These are phyloP conservation scores for Brassica nigra DNA, from an alignment of 345 rosid species.

Conservation along the genomic window DNA sequence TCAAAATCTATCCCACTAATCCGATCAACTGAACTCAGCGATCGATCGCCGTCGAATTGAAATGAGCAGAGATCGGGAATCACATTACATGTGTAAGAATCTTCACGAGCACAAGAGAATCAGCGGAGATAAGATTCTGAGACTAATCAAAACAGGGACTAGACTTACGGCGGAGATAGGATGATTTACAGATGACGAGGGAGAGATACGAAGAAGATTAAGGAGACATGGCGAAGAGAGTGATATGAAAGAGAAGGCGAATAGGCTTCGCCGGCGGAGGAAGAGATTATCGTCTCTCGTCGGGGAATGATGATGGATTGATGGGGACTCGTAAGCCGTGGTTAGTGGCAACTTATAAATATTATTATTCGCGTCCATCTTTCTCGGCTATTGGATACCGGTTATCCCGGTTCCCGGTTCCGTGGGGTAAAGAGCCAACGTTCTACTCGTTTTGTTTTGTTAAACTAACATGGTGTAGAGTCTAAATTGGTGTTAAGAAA, in stretches of 20 bases:
- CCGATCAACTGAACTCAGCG: constrained; percentile 30
- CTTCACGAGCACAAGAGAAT: not conserved
- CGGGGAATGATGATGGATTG: constrained; percentile 21
- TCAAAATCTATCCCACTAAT: constrained; percentile 14
- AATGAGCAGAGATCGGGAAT: constrained; percentile 4
- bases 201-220: not conserved
- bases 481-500: not conserved
- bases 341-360: constrained; percentile 46
- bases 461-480: not conserved
- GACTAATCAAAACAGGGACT: not conserved
- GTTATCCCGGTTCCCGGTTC: constrained; percentile 33
- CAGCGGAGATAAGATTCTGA: constrained; percentile 14
- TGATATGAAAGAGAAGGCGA: constrained; percentile 20
- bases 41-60: constrained; percentile 32
- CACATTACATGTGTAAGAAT: constrained; percentile 11
- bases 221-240: constrained; percentile 30
- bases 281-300: constrained; percentile 15
- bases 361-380: constrained; percentile 41
- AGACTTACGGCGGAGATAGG: not conserved
- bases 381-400: constrained; percentile 35
- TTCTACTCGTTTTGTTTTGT: constrained; percentile 19
- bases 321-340: constrained; percentile 37
- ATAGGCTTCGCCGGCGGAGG: constrained; percentile 32
- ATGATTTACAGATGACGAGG: not conserved
- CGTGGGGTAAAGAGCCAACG: constrained; percentile 3